Conservation (phyloP, 2,329 filamentous ascomycete species). For the Rhinocladiella similis region DNA sequence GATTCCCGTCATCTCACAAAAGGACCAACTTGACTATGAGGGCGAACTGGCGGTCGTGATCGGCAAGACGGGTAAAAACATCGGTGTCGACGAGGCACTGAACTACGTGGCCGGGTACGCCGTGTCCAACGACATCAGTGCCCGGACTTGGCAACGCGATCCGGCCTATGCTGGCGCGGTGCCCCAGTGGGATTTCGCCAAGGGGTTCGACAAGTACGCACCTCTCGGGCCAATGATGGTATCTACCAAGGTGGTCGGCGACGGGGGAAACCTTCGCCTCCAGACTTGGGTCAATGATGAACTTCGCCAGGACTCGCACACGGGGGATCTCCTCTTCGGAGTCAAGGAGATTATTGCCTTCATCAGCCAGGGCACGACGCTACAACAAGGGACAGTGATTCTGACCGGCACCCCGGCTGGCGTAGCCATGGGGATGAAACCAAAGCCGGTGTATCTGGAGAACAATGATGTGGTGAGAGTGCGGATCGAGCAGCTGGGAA, state of each 20-base stretch:
- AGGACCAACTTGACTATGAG: constrained; percentile 33
- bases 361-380: constrained; percentile 50
- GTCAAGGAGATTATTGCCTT: constrained; percentile 49
- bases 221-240: constrained; percentile 56
- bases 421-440: constrained; percentile 24
- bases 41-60: constrained; percentile 47
- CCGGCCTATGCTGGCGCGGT: constrained; percentile 51
- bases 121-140: constrained; percentile 56
- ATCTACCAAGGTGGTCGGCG: constrained; percentile 8
- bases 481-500: no score
- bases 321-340: constrained; percentile 51
- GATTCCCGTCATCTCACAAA: constrained; percentile 42
- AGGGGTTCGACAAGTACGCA: constrained; percentile 58
- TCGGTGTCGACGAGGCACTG: constrained; percentile 46
- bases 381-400: constrained; percentile 53
- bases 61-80: constrained; percentile 53
- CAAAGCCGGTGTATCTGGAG: no score
- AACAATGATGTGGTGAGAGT: no score
- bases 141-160: constrained; percentile 54
- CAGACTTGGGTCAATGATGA: constrained; percentile 53
- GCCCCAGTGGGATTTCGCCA: constrained; percentile 59
- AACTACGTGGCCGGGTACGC: constrained; percentile 57
- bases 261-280: constrained; percentile 39
- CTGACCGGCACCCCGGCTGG: constrained; percentile 45
- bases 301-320: constrained; percentile 49